A percentile compares a stretch with the other conserved stretches of the same genome.
Conservation (phyloP, 805 yeast genomes). For the Priceomyces fermenticarens region DNA sequence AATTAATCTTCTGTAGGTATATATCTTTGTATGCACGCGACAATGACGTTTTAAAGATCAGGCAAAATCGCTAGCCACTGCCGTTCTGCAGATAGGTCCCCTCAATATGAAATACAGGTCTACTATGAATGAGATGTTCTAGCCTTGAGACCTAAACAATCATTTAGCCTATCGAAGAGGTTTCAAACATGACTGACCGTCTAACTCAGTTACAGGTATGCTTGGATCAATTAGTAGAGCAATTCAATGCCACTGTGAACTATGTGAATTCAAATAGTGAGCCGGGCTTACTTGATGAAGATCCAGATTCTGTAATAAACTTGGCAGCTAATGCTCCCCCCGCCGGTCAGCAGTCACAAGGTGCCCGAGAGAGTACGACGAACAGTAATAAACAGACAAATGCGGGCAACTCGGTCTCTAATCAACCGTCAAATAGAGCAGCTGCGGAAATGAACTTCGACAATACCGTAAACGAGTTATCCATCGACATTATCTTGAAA, state of each 20-base stretch:
- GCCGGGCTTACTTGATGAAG: constrained; percentile 47
- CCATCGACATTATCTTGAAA: constrained; percentile 81
- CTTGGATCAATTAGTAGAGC: constrained; percentile 77
- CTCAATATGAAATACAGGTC: too few relatives aligned
- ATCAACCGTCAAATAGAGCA: constrained; percentile 13
- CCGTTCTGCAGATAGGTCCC: too few relatives aligned
- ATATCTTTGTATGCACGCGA: too few relatives aligned
- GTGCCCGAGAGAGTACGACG: constrained; percentile 5
- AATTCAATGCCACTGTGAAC: constrained; percentile 73
- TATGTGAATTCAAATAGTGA: constrained; percentile 51
- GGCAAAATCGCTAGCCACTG: too few relatives aligned
- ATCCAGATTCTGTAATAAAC: constrained; percentile 68
- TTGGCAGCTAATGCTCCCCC: constrained; percentile 56
- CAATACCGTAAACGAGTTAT: constrained; percentile 66
- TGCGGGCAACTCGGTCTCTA: constrained; percentile 13
- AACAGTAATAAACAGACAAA: constrained; percentile 14
- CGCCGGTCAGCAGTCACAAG: constrained; percentile 28
- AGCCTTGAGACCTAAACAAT: too few relatives aligned
- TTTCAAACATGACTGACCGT: constrained; percentile 66
- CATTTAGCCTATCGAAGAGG: neutral
- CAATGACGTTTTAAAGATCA: too few relatives aligned
- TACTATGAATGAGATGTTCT: too few relatives aligned
- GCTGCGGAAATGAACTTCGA: constrained; percentile 23
- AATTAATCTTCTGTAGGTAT: too few relatives aligned
- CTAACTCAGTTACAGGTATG: constrained; percentile 88